Base-by-base conservation (phyloP, 352 stramenopile genomes). In the Phytopythium aichiense region DNA sequence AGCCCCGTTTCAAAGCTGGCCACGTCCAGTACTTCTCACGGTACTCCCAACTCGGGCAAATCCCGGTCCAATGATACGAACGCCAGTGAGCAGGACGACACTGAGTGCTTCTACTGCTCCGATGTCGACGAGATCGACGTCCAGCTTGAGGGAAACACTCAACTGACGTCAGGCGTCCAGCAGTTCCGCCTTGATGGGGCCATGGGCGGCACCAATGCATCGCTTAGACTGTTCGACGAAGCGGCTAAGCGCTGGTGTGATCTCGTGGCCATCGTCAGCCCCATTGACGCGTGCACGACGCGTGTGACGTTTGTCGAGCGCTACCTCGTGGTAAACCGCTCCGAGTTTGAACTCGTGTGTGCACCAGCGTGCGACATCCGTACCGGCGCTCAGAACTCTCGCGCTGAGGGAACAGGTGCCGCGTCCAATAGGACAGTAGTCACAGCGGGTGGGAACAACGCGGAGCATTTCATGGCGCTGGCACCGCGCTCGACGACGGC, bases 261-360 rank as follows among this genome's bases (percentile, higher is more conserved):
- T 53, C 58, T 95, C 18, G 82, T 91, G 31, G 83, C 79, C 13
- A 75, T 93, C 8, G 66, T 91, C 46, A 76, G 88, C 30, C 81
- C 91, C 63, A 52, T 89, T 0, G 81, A 89, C 38, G 73, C 74
- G 7, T 85, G 74, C 58, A 71, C 81, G 18, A 95, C 77, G 33
- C 85, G 90, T 49, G 77, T 89, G 7, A 92, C 80, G 12, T 93
- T 95, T 48, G 77, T 94, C 0, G 84, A 94, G 50, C 76, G 87
- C 8, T 94, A 93, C 60, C 66, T 94, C 11, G 67, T 95, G 25
- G 50, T 92, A 20, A 94, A 95, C 43, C 77, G 80, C 30, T 91
- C 87, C 1, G 63, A 84, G 15, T 71, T 87, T 31, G 62, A 82
- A 33, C 43, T 95, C n/a, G 45, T 89, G 37, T 77, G 73, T 20